Percentiles rank a stretch among this genome's conserved stretches.
phyloP scores from a whole-genome alignment of 805 yeast genomes.

The Cyberlindnera xishuangbannaensis region DNA sequence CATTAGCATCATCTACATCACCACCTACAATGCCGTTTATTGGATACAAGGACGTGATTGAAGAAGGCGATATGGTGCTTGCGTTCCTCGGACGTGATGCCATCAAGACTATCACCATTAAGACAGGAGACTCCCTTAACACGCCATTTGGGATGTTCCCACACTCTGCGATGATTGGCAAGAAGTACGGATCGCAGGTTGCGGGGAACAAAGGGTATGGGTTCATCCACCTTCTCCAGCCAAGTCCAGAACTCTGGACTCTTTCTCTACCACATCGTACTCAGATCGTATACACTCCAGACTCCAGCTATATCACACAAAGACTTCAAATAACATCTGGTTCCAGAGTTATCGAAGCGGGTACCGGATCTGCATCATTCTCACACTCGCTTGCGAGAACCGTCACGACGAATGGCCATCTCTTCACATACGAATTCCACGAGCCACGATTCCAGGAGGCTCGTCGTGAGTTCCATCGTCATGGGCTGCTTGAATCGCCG shows the following conservation, averaged over 20 bases:
- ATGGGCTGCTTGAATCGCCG: conserved; percentile 45
- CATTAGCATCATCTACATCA: neutral
- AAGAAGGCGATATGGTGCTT: conserved; percentile 82
- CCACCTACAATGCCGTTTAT: conserved; percentile 29
- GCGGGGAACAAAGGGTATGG: conserved; percentile 72
- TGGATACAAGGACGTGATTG: conserved; percentile 58
- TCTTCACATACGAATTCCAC: conserved; percentile 90
- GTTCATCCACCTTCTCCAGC: conserved; percentile 81
- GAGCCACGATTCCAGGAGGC: conserved; percentile 81
- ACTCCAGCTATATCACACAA: conserved; percentile 85
- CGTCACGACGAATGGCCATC: conserved; percentile 45
- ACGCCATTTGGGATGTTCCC: conserved; percentile 88
- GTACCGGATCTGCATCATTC: conserved; percentile 96
- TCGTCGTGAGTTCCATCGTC: conserved; percentile 63
- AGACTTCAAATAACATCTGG: conserved; percentile 70
- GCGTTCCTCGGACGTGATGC: conserved; percentile 80
- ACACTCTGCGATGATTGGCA: conserved; percentile 79
- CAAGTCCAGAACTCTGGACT: conserved; percentile 96
- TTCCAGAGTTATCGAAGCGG: conserved; percentile 86
- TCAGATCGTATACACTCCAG: conserved; percentile 95
- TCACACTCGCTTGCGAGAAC: conserved; percentile 90
- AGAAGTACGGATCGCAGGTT: conserved; percentile 79
- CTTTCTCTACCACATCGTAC: conserved; percentile 95
- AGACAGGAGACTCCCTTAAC: conserved; percentile 56
- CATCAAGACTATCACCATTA: conserved; percentile 67